Conservation (phyloP, 331 rosid genomes). For the Pyrus hybrid region DNA sequence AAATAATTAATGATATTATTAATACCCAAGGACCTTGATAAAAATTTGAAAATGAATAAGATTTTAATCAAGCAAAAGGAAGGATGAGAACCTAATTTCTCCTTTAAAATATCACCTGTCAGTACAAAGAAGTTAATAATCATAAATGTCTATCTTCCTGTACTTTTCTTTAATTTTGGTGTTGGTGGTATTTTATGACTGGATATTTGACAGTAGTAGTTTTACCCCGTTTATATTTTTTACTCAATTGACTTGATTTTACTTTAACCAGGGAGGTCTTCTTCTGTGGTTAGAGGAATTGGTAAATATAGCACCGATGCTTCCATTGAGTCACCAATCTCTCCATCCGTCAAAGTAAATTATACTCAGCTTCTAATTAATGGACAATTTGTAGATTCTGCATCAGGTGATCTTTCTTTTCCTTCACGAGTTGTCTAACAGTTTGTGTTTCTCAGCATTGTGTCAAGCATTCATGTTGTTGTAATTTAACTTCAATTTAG, state of each 20-base stretch:
- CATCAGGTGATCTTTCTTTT: slow-evolving; percentile 17
- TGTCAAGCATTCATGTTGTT: neutral
- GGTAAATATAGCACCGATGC: slow-evolving; percentile 56
- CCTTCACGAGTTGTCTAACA: too few species aligned
- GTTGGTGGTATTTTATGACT: neutral
- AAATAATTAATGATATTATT: too few species aligned
- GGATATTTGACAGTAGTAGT: neutral
- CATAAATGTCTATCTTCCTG: neutral
- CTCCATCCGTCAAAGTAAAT: slow-evolving; percentile 43
- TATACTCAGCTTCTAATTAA: slow-evolving; percentile 59
- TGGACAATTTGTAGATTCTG: slow-evolving; percentile 78
- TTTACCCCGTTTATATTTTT: neutral
- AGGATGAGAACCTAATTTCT: too few species aligned
- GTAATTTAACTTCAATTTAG: too few species aligned
- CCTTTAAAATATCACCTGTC: neutral
- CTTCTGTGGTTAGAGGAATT: slow-evolving; percentile 27
- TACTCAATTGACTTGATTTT: neutral
- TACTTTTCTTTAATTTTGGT: neutral
- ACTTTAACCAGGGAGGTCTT: slow-evolving; percentile 33
- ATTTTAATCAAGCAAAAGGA: too few species aligned
- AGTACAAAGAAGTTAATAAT: neutral
- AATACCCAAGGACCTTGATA: too few species aligned
- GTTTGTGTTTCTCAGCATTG: too few species aligned
- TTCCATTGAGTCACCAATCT: slow-evolving; percentile 54
- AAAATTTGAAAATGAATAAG: too few species aligned